Evolutionary conservation across 192 early-diverging fungal genomes (phyloP), one percentile per base, ranked within the genome.

Genomic region (Anaeromyces robustus): DNA sequence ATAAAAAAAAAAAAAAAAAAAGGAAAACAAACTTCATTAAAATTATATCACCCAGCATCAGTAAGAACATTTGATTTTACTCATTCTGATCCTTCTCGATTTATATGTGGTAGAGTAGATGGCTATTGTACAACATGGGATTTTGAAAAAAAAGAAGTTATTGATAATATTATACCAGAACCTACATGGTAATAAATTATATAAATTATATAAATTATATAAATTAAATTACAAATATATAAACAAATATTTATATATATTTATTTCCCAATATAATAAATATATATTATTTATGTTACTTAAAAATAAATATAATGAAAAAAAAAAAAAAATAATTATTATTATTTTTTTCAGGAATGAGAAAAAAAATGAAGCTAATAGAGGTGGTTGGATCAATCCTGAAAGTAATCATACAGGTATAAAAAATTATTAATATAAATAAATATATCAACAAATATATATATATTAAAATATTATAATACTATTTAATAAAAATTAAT

Each of bases 81-180:
- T 59, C 83, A 86, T 29, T 85, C 82, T 0, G 41, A 80, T 6
- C 85, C 87, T 30, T 81, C 84, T 19, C 85, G 85, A 1, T 82
- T 90, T 13, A 77, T 88, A 12, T 83, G 82, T 78, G 89, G 89
- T 14, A 81, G 86, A 30, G 86, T 77, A 41, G 89, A 90, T 79
- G 89, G 89, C 26, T 39, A 84, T 26, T 81, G 87, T 22, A 82
- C 84, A 0, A 80, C 84, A 30, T 90, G 89, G 89, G 86, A 90
- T 78, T 80, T 83, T 28, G 52, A 31, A 0, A 78, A 78, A 17
- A 43, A 37, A 30, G 43, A 81, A 39, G 79, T 81, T 26, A 83
- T 90, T 5, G 89, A 90, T 78, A 83, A 83, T 34, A 88, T 90
- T 77, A 22, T 79, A 16, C 88, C 89, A 3, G 89, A 90, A 77